Evolutionary conservation across 768 basidiomycete genomes (phyloP), one percentile per base, ranked within the genome.

Genomic region (Lentinula detonsa): DNA sequence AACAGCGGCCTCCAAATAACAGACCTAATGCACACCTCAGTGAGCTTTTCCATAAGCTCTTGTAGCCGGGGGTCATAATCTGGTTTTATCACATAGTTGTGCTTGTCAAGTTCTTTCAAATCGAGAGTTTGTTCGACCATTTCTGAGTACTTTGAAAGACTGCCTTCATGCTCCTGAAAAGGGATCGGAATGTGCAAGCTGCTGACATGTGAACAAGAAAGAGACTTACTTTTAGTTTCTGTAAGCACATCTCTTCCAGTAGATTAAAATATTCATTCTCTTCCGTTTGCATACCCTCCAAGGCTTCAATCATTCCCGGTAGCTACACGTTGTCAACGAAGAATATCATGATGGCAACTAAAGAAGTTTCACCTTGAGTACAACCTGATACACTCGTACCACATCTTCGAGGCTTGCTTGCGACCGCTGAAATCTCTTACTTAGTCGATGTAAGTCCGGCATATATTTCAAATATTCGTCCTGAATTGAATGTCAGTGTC

Each of bases 101-200:
- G 93, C 13, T 82, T 81, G 34, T 91, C 87, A 5, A 97, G 81
- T 61, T 95, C 86, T 21, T 87, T 85, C 16, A 98, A 83, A 68
- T 99, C 97, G 46, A 99, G 84, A 0, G 97, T 98, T 63, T 92
- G 87, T 71, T 98, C 94, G 2, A 98, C 95, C 91, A 98, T 95
- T 63, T 95, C 91, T 2, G 82, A 79, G 66, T 95, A 96, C 68
- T 92, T 92, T 11, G 78, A 78, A 4, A 98, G 82, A 55, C 76
- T 85, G 0, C 70, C 72, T 16, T 82, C 74, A 63, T 84, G 81
- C 64, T 86, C 80, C 93, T 95, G 65, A 11, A 48, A 48, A 9
- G 10, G 0, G 9, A 48, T 48, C 18, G 21, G 21, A n/a, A n/a
- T 42, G n/a, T 46, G 51, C 2, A 34, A 40, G 31, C 10, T 40